Evolutionary conservation across 805 yeast species (phyloP).

Genomic region (Hanseniaspora occidentalis): DNA sequence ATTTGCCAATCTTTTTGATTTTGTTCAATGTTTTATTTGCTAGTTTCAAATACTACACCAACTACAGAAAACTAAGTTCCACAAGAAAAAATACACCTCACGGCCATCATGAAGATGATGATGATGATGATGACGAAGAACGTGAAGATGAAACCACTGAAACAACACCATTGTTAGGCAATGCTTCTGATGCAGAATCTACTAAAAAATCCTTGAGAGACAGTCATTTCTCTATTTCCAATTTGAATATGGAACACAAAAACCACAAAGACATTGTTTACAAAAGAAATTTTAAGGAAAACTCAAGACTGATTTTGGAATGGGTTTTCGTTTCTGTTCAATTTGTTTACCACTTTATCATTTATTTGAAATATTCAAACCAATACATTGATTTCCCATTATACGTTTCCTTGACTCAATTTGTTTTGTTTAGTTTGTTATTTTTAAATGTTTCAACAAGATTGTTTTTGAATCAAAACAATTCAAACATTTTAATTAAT

Average conservation of each 20-base stretch:
- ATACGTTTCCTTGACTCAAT: constrained; percentile 10
- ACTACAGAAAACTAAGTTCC: not conserved
- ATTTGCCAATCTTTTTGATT: constrained; percentile 5
- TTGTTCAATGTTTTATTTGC: constrained; percentile 1
- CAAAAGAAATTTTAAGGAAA: constrained; percentile 38
- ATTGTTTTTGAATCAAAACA: constrained; percentile 24
- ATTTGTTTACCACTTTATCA: constrained; percentile 24
- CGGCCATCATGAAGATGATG: not conserved
- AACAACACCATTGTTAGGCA: constrained; percentile 3
- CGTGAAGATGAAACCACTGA: constrained; percentile 11
- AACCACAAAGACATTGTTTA: constrained; percentile 41
- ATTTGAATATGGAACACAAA: constrained; percentile 37
- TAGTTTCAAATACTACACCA: constrained; percentile 1
- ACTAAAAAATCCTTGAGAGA: constrained; percentile 26
- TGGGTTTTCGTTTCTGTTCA: constrained; percentile 32
- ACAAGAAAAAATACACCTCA: not conserved
- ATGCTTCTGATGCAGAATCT: not conserved
- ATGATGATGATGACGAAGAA: constrained; percentile 5
- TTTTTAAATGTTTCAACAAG: constrained; percentile 21
- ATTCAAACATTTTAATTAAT: constrained; percentile 3
- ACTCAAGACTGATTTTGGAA: constrained; percentile 40
- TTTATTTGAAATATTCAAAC: constrained; percentile 12
- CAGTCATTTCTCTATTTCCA: constrained; percentile 54
- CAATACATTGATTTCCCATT: constrained; percentile 12
- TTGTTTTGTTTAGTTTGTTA: constrained; percentile 23